Base-by-base conservation (phyloP, 768 basidiomycete species). In the Asterophora parasitica region DNA sequence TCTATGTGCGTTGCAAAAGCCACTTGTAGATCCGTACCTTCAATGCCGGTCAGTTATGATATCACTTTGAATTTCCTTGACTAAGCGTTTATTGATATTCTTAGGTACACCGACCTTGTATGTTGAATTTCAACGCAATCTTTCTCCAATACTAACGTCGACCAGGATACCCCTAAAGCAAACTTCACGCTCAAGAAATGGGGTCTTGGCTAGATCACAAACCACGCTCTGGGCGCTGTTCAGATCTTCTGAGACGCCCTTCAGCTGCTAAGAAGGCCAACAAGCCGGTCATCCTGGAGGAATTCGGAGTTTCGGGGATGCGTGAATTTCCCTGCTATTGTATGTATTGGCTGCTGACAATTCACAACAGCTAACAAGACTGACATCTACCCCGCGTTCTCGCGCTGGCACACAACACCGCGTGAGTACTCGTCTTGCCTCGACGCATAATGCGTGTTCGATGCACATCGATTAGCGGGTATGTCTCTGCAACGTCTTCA, bases 211-310 rank as follows among this genome's bases (percentile, higher is more conserved):
- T 85, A 82, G 82, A 82, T 85, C 53, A 61, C 68, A 28, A 69
- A 75, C 47, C 82, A 85, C 55, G 74, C 70, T 5, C 59, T 64
- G 12, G 66, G 77, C n/a, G n/a, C n/a, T n/a, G n/a, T n/a, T n/a
- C n/a, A n/a, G n/a, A n/a, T n/a, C n/a, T n/a, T n/a, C n/a, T n/a
- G n/a, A n/a, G n/a, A n/a, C n/a, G n/a, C n/a, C n/a, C n/a, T 48
- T 15, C 50, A 78, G 78, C 76, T 26, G 77, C 79, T 0, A 71
- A 70, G 50, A 69, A 65, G 43, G 73, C 71, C 33, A 72, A 74
- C 54, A 85, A 86, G 60, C 82, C 83, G 0, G 71, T 82, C 16
- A 66, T 83, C 42, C 57, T 82, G 42, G 83, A 85, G 57, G 83
- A 84, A 54, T 84, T 83, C 55, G 82, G 82, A 7, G 65, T 79